Percentiles rank a stretch among this genome's conserved stretches.
phyloP scores from a whole-genome alignment of 2,329 filamentous ascomycete species.

The Penicillium sp. region DNA sequence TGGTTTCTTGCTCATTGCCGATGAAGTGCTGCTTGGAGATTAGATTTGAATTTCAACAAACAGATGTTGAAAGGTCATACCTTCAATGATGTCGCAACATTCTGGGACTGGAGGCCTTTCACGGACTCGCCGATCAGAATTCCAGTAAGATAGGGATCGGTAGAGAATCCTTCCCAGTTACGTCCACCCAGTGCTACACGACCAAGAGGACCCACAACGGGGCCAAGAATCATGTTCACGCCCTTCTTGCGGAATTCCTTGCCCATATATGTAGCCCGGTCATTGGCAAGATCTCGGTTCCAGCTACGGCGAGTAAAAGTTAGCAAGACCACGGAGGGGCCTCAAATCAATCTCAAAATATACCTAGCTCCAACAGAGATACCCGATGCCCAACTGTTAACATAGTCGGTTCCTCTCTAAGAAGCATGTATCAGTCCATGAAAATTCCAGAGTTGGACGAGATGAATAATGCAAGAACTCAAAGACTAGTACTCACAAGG shows the following conservation, averaged over 20 bases:
- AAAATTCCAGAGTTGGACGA: accelerated
- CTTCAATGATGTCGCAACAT: constrained; percentile 43
- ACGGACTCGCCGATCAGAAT: constrained; percentile 47
- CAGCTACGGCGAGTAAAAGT: constrained; percentile 20
- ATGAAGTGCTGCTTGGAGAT: constrained; percentile 54
- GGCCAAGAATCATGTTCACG: constrained; percentile 45
- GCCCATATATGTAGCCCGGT: constrained; percentile 34
- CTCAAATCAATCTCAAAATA: neutral
- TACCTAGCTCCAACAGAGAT: constrained; percentile 30
- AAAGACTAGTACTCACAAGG: constrained; percentile 23
- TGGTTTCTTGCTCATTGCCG: constrained; percentile 60
- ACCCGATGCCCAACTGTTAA: constrained; percentile 25
- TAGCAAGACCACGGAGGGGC: neutral
- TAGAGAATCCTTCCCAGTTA: constrained; percentile 53
- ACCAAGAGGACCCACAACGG: constrained; percentile 43
- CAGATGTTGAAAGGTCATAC: neutral
- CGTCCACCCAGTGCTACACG: constrained; percentile 38
- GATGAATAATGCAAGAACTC: neutral
- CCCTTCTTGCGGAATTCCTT: constrained; percentile 45
- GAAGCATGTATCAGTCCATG: neutral
- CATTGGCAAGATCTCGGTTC: constrained; percentile 37
- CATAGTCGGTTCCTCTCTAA: constrained; percentile 33
- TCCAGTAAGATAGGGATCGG: constrained; percentile 51
- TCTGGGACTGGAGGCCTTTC: constrained; percentile 46
- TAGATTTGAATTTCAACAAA: neutral